Evolutionary conservation across 2,329 filamentous ascomycete species (phyloP).

Genomic region (Penicillium sp.): DNA sequence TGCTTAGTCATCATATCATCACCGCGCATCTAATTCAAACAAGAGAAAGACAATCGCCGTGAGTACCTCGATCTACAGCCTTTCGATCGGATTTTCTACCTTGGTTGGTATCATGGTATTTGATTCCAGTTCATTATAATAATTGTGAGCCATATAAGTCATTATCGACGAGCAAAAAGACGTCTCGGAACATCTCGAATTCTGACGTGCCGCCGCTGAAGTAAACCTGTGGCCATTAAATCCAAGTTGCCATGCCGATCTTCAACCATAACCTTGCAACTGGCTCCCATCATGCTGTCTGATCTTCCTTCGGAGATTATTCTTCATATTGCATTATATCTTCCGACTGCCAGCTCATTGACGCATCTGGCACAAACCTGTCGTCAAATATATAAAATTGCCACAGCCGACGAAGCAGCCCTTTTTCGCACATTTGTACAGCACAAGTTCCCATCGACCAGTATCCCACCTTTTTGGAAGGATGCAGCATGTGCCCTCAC

Average conservation of each 20-base stretch:
- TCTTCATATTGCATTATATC: slow-evolving; percentile 37
- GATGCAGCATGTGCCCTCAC: slow-evolving; percentile 52
- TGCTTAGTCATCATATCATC: slow-evolving; percentile 18
- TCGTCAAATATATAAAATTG: slow-evolving; percentile 42
- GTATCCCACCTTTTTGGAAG: slow-evolving; percentile 42
- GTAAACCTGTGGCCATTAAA: not conserved
- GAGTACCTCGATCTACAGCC: not conserved
- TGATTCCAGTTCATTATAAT: not conserved
- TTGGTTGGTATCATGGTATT: not conserved
- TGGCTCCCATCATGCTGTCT: slow-evolving; percentile 25
- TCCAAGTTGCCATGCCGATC: not conserved
- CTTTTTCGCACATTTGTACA: slow-evolving; percentile 46
- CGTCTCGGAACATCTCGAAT: not conserved
- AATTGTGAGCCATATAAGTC: not conserved
- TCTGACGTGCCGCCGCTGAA: not conserved
- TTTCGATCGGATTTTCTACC: not conserved
- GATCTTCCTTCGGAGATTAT: slow-evolving; percentile 43
- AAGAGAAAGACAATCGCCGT: not conserved
- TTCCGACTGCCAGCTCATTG: slow-evolving; percentile 46
- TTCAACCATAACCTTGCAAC: not conserved
- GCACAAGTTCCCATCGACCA: slow-evolving; percentile 45
- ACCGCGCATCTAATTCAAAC: slow-evolving; percentile 2
- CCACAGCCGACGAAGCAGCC: slow-evolving; percentile 47
- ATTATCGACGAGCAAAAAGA: not conserved
- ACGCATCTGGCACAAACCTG: slow-evolving; percentile 44